Evolutionary conservation across 176 grass and related monocot species (phyloP).

Genomic region (Avena atlantica): DNA sequence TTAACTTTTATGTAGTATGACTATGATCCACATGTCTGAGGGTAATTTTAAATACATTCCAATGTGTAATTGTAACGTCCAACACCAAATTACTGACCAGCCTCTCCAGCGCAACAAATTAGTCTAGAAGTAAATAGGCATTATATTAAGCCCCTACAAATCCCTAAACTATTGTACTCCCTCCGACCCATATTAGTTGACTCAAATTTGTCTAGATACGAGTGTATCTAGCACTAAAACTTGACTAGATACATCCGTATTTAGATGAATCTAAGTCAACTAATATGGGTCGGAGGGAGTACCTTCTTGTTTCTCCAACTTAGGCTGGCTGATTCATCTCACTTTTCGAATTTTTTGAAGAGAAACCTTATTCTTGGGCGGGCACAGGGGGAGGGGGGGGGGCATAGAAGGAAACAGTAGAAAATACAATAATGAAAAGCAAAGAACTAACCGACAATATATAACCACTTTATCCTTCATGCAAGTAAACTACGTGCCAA

Average conservation of each 20-base stretch:
- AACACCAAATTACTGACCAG: not conserved
- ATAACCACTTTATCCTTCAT: slow-evolving; percentile 18
- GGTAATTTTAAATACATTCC: slow-evolving; percentile 4
- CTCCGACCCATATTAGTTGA: no score
- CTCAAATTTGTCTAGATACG: no score
- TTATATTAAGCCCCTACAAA: slow-evolving; percentile 3
- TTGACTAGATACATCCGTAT: no score
- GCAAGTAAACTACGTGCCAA: slow-evolving; percentile 17
- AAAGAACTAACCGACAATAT: slow-evolving; percentile 3
- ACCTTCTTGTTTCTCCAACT: no score
- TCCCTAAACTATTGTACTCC: not conserved
- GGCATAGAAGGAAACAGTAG: slow-evolving; percentile 11
- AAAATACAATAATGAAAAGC: not conserved
- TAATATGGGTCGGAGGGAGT: no score
- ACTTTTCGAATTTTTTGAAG: no score
- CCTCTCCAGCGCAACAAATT: slow-evolving; percentile 22
- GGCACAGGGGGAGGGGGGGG: no score
- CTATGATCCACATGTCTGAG: slow-evolving; percentile 6
- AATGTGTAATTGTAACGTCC: slow-evolving; percentile 12
- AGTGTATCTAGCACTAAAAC: no score
- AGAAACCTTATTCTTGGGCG: no score
- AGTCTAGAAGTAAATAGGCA: not conserved
- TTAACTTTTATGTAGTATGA: slow-evolving; percentile 27
- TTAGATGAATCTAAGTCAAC: no score
- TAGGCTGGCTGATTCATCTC: no score